Evolutionary conservation across 1,284 basidiomycete genomes (phyloP), one percentile per base, ranked within the genome.

Genomic region (Microbotryomycetes sp.): DNA sequence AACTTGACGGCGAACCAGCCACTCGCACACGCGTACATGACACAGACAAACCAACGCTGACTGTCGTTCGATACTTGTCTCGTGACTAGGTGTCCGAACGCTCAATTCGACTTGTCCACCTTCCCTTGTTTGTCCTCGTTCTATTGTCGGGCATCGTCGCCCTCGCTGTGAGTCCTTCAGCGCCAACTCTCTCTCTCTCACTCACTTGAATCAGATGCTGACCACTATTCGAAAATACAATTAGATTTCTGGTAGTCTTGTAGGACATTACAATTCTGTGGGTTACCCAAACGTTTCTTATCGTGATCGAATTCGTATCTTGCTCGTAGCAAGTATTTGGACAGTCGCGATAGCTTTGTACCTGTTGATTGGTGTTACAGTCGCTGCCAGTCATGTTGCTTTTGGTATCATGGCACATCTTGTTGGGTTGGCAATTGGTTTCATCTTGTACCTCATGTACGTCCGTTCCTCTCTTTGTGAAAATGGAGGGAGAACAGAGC

Each of bases 351-450:
- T 52, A n/a, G 6, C 65, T 76, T 75, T 77, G 48, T 70, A 76
- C 66, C 69, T 77, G 56, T 65, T 71, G 9, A 56, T 75, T 58
- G 78, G 77, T 2, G 76, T 77, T 69, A 63, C 75, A 49, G 26
- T 74, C 54, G 56, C 70, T 4, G 73, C 76, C 25, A 64, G 60
- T n/a, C 67, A 71, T 50, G 51, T 71, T 48, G 63, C 72, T 5
- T 77, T 77, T 54, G 78, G 78, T 45, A 72, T 78, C 65, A 61
- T 78, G 45, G 63, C 73, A 6, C 75, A 77, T 67, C 64, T 77
- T 48, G 58, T 78, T 59, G 70, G 72, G 19, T 64, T 76, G 50
- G 58, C 68, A 25, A 75, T 79, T 63, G 71, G 68, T 23, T 75
- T 74, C 55, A 66, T 70, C 19, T 25, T 54, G 7, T 19, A 9